Evolutionary conservation across 1,284 basidiomycete species (phyloP), one percentile per base, ranked within the genome.

Genomic region (Phellopilus nigrolimitatus): DNA sequence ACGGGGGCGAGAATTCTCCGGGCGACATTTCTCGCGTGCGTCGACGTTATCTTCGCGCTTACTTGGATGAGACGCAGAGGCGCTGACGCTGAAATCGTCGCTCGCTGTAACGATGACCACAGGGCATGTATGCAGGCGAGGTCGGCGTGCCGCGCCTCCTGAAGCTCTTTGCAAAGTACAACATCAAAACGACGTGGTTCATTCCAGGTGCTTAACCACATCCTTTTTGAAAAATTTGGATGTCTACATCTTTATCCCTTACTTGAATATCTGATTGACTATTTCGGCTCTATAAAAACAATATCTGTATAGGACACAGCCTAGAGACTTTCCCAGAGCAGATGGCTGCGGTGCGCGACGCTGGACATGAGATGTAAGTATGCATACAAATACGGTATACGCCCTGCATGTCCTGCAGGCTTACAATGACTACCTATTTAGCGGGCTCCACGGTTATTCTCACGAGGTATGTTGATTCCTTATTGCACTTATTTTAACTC

Each of bases 71-170:
- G 10, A 33, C 6, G n/a, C 8, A 37, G 34, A 37, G 34, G 8
- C 34, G 3, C 8, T 13, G 12, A n/a, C 10, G 19, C 13, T 37
- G 10, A 13, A 15, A 17, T 12, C 12, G n/a, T 15, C 19, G 10
- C n/a, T 8, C 2, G n/a, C 10, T 8, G 19, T 37, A 37, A n/a
- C 7, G 34, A 17, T 8, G n/a, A n/a, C 19, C 40, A 2, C 49
- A 79, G 80, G 84, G 83, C 4, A 74, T 85, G 68, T 86, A 77
- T 59, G 80, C 88, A 0, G 88, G 86, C 12, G 86, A 89, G 63
- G 83, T 87, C 25, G 87, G 84, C 15, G 71, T 75, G 0, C 80
- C 76, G 3, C 78, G 86, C 10, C 70, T 89, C 3, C 69, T 89
- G 55, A 84, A 82, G 63, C 66, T 89, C 17, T 88, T 89, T 67